Conservation (phyloP, 2,329 filamentous ascomycete species). For the Talaromyces sp. region DNA sequence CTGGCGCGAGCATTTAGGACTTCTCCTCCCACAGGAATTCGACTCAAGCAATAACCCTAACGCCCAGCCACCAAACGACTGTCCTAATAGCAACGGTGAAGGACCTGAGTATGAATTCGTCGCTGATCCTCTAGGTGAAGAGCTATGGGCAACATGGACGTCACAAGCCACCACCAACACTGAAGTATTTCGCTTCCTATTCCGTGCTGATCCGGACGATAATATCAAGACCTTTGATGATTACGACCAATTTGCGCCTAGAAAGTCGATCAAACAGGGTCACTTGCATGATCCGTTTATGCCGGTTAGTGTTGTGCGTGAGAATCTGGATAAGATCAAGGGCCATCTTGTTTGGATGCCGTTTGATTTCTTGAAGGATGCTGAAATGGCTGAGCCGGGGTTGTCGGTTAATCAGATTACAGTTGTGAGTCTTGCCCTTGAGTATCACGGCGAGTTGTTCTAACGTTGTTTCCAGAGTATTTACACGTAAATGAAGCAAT, state of each 20-base stretch:
- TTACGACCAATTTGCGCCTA: slow-evolving; percentile 73
- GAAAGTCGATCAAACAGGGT: slow-evolving; percentile 66
- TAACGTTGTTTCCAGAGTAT: slow-evolving; percentile 10
- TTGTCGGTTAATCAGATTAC: slow-evolving; percentile 82
- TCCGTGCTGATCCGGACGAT: slow-evolving; percentile 87
- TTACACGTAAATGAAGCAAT: slow-evolving; percentile 5
- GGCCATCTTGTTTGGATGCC: slow-evolving; percentile 96
- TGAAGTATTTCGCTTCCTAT: slow-evolving; percentile 72
- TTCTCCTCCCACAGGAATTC: slow-evolving; percentile 63
- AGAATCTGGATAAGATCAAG: slow-evolving; percentile 72
- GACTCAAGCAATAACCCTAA: slow-evolving; percentile 66
- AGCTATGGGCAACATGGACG: slow-evolving; percentile 70
- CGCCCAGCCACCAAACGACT: slow-evolving; percentile 68
- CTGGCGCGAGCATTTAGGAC: slow-evolving; percentile 86
- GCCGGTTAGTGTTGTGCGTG: slow-evolving; percentile 66
- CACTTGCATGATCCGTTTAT: slow-evolving; percentile 81
- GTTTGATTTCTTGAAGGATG: slow-evolving; percentile 50
- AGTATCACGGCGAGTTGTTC: not conserved
- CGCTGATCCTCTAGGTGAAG: slow-evolving; percentile 56
- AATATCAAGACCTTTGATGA: slow-evolving; percentile 85
- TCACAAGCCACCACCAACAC: slow-evolving; percentile 72
- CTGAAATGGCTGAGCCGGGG: slow-evolving; percentile 81
- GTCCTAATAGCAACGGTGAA: slow-evolving; percentile 70
- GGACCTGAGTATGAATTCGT: slow-evolving; percentile 64
- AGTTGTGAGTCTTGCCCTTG: slow-evolving; percentile 62